Percentiles rank a stretch among this genome's conserved stretches.
phyloP scores from a whole-genome alignment of 2,329 filamentous ascomycete genomes.

The Curvularia spicifera region DNA sequence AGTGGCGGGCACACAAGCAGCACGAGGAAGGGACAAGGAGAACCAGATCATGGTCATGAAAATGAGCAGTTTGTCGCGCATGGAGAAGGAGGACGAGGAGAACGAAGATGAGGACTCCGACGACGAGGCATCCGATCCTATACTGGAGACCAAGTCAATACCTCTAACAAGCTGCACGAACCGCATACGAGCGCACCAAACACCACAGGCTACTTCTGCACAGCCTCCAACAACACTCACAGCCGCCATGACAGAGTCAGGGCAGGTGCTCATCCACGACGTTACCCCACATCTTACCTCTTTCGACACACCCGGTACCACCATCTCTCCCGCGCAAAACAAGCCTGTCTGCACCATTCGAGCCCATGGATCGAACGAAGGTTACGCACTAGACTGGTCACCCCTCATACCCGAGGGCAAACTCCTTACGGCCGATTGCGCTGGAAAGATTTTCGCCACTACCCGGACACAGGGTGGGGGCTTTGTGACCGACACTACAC shows the following conservation, averaged over 20 bases:
- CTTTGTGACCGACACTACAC: slow-evolving; percentile 83
- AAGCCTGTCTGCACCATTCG: slow-evolving; percentile 87
- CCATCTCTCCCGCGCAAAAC: slow-evolving; percentile 80
- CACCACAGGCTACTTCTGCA: slow-evolving; percentile 72
- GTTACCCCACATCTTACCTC: slow-evolving; percentile 86
- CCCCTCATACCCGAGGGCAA: slow-evolving; percentile 79
- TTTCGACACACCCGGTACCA: slow-evolving; percentile 86
- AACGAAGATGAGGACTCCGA: slow-evolving; percentile 70
- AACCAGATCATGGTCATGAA: slow-evolving; percentile 97
- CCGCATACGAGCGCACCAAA: slow-evolving; percentile 86
- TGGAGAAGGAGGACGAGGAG: slow-evolving; percentile 78
- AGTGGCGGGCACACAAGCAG: slow-evolving; percentile 92
- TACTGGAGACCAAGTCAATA: slow-evolving; percentile 90
- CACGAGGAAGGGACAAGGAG: slow-evolving; percentile 73
- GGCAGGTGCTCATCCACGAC: slow-evolving; percentile 90
- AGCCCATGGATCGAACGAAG: slow-evolving; percentile 85
- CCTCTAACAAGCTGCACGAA: slow-evolving; percentile 88
- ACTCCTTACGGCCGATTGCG: slow-evolving; percentile 88
- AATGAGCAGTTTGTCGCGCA: slow-evolving; percentile 87
- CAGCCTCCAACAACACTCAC: slow-evolving; percentile 81
- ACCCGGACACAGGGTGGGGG: slow-evolving; percentile 85
- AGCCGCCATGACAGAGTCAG: slow-evolving; percentile 90
- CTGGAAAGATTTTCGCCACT: slow-evolving; percentile 87
- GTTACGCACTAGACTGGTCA: slow-evolving; percentile 98
- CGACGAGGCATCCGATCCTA: slow-evolving; percentile 79